These are phyloP conservation scores for Fusarium citri DNA, from an alignment of 2,329 filamentous ascomycete species.

Conservation along the genomic window DNA sequence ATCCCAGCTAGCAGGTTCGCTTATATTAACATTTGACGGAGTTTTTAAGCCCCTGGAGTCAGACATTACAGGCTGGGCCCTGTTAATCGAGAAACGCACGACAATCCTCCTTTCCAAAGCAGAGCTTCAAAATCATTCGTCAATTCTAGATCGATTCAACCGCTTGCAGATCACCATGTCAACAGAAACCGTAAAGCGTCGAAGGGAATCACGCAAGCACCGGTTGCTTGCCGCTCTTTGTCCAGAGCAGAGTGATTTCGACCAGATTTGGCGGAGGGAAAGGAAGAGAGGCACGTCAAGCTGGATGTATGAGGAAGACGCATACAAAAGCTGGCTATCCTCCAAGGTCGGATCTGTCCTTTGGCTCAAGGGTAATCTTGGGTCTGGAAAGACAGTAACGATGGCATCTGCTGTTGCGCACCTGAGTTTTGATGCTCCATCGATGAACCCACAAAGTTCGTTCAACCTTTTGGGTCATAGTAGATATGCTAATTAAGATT, in stretches of 20 bases:
- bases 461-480: no score
- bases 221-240: rapidly evolving
- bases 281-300: background rate
- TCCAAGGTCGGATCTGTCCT: rapidly evolving
- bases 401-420: background rate
- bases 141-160: background rate
- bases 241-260: rapidly evolving
- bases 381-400: background rate
- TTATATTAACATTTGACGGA: background rate
- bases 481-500: rapidly evolving
- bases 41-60: background rate
- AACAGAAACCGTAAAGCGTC: no score
- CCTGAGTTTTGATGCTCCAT: rapidly evolving
- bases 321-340: background rate
- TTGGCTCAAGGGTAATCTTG: background rate
- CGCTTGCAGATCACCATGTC: background rate
- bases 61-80: rapidly evolving
- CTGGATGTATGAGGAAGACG: rapidly evolving
- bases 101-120: background rate
- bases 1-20: background rate
- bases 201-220: background rate
- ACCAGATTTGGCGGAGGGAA: background rate
- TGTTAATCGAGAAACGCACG: background rate
- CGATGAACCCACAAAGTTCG: background rate
- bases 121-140: rapidly evolving